Base-by-base conservation (phyloP, 1,139 yeast genomes). In the Saccharomycopsis phalli region DNA sequence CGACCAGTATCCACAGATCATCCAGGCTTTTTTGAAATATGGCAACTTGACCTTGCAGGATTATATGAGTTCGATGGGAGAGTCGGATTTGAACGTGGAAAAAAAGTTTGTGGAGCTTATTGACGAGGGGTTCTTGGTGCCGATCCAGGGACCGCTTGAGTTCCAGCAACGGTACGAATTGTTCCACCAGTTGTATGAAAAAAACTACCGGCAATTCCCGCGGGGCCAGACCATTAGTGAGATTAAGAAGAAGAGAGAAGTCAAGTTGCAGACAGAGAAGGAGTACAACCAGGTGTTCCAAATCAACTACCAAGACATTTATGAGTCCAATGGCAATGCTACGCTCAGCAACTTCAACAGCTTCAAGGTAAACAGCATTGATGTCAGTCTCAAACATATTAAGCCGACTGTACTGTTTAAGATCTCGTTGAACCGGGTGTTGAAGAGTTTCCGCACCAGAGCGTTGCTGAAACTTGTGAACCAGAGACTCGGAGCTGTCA, bases 401-500 rank as follows among this genome's bases (percentile, higher is more conserved):
- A 68, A 68, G 35, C 67, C 72, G 2, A 54, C 62, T 14, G 57
- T 79, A 8, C 71, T 81, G 1, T 61, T 87, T 11, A 65, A 78
- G 1, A 69, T 87, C 51, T 80, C 79, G 52, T 66, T 81, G 44
- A 70, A 73, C 26, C 66, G 94, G 50, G 86, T 73, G 53, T 67
- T 81, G 44, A 80, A 86, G 51, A 62, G 73, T 34, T 68, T 79
- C 52, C 69, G 96, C 49, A 69, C 81, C 13, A 60, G 64, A 31
- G 81, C 81, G 47, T 66, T 91, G 22, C 73, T 68, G 1, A 72
- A 72, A 31, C 67, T 82, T 39, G 83, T 81, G 16, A 68, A 68
- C 31, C 76, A 81, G 37, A 69, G 88, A 45, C 61, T 87, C 35
- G 98, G 98, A 4, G 59, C 68, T 10, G 59, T 81, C 2, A 68